Percentiles rank a stretch among this genome's conserved stretches.
phyloP scores from a whole-genome alignment of 164 flowering plant genomes.

The Malania oleifera region DNA sequence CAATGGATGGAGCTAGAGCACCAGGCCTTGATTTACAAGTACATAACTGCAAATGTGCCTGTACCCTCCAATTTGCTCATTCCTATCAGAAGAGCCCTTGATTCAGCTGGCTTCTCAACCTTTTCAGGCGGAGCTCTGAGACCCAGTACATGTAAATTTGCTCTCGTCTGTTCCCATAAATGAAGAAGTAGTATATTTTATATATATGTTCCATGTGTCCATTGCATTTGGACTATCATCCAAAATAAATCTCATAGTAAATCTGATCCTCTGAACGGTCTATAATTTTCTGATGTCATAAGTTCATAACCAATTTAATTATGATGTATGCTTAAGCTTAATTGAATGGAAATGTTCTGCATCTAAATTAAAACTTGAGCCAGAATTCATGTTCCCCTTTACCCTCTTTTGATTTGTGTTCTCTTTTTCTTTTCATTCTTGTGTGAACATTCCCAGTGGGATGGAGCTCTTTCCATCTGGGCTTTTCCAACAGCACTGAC shows the following conservation, averaged over 20 bases:
- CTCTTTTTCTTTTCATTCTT: neutral
- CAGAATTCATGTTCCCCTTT: neutral
- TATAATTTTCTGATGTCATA: no score
- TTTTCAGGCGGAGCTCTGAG: slow-evolving; percentile 47
- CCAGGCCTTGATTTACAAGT: slow-evolving; percentile 87
- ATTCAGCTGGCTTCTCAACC: slow-evolving; percentile 43
- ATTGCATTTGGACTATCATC: no score
- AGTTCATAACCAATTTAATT: no score
- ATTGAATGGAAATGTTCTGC: neutral
- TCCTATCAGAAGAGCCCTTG: slow-evolving; percentile 63
- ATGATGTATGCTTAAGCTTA: no score
- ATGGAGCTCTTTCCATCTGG: slow-evolving; percentile 90
- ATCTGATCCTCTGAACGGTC: neutral
- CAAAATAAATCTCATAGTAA: neutral
- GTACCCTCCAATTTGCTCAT: slow-evolving; percentile 71
- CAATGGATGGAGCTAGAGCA: slow-evolving; percentile 94
- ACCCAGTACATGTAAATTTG: slow-evolving; percentile 52
- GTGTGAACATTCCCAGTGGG: slow-evolving; percentile 58
- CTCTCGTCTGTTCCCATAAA: no score
- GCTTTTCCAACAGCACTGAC: slow-evolving; percentile 72
- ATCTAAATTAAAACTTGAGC: neutral
- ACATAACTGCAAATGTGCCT: slow-evolving; percentile 67
- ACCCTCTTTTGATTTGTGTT: neutral
- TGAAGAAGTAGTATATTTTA: no score
- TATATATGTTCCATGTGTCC: no score